A percentile compares a stretch with the other conserved stretches of the same genome.
phyloP scores from a whole-genome alignment of 345 rosid species.

The Arabis hirsuta region DNA sequence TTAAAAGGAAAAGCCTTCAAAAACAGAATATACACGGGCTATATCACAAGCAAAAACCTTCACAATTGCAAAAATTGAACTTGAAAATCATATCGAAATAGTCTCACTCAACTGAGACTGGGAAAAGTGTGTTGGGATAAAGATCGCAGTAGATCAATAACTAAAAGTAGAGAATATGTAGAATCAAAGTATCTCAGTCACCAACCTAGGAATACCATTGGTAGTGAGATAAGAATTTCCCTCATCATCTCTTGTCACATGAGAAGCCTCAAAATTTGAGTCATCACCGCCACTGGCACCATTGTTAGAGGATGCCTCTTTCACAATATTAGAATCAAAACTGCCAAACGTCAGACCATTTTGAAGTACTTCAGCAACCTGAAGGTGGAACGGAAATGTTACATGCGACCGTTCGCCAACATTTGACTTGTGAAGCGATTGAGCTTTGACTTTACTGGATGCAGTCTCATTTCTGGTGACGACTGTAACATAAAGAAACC shows the following conservation, averaged over 20 bases:
- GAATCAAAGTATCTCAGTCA: slow-evolving; percentile 30
- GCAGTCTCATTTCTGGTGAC: slow-evolving; percentile 31
- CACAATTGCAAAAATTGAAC: slow-evolving; percentile 8
- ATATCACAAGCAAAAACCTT: slow-evolving; percentile 14
- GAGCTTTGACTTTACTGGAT: slow-evolving; percentile 44
- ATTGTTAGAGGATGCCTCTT: slow-evolving; percentile 34
- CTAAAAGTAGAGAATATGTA: slow-evolving; percentile 2
- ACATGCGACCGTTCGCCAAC: slow-evolving; percentile 61
- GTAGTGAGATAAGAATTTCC: slow-evolving; percentile 48
- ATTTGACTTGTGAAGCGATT: slow-evolving; percentile 43
- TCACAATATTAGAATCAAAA: slow-evolving; percentile 58
- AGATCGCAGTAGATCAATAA: slow-evolving; percentile 12
- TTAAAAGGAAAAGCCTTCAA: slow-evolving; percentile 5
- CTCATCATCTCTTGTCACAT: slow-evolving; percentile 47
- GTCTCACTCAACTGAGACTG: slow-evolving; percentile 9
- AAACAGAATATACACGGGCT: slow-evolving; percentile 12
- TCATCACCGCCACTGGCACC: slow-evolving; percentile 48
- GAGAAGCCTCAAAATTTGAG: slow-evolving; percentile 46
- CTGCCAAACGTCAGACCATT: slow-evolving; percentile 89
- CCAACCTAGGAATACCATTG: slow-evolving; percentile 55
- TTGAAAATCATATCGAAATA: slow-evolving; percentile 22
- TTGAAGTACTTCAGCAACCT: slow-evolving; percentile 66
- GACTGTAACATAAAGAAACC: slow-evolving; percentile 29
- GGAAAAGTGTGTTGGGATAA: slow-evolving; percentile 12
- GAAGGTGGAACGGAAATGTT: slow-evolving; percentile 79